phyloP scores from a whole-genome alignment of 1,284 basidiomycete genomes.

The Cutaneotrichosporon dermatis region DNA sequence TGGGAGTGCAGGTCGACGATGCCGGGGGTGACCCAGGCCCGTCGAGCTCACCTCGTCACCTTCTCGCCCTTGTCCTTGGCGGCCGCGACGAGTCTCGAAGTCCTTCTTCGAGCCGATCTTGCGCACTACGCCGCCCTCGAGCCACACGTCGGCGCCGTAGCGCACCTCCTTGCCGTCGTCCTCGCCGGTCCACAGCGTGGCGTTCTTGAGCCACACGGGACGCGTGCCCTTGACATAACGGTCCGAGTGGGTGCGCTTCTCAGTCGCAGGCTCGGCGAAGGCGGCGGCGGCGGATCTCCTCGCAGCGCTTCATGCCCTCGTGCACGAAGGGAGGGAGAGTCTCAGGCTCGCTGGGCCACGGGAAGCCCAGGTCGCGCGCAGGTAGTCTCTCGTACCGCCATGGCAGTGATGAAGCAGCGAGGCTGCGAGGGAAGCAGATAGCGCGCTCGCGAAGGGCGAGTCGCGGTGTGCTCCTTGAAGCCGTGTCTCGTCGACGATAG shows the following conservation, averaged over 20 bases:
- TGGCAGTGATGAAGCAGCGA: background rate
- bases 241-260: slow-evolving; percentile 60
- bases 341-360: slow-evolving; percentile 11
- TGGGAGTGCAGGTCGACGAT: slow-evolving; percentile 78
- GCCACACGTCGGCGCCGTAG: slow-evolving; percentile 50
- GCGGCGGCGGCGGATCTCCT: slow-evolving; percentile 29
- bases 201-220: slow-evolving; percentile 68
- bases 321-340: slow-evolving; percentile 27
- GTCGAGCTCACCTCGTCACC: slow-evolving; percentile 45
- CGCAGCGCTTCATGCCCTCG: slow-evolving; percentile 42
- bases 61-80: slow-evolving; percentile 13
- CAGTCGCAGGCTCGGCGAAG: slow-evolving; percentile 49
- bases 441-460: background rate
- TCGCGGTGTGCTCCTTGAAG: background rate
- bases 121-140: slow-evolving; percentile 52
- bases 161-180: slow-evolving; percentile 60
- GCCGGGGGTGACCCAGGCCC: slow-evolving; percentile 54
- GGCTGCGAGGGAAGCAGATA: background rate
- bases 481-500: background rate
- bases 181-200: slow-evolving; percentile 71
- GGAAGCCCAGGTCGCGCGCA: slow-evolving; percentile 2
- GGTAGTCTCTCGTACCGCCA: background rate
- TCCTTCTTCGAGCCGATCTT: slow-evolving; percentile 41
- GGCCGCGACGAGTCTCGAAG: slow-evolving; percentile 12
- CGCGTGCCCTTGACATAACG: slow-evolving; percentile 64